Evolutionary conservation across 495 filamentous ascomycete species (phyloP).

Genomic region (Penicillium dipodomyicola): DNA sequence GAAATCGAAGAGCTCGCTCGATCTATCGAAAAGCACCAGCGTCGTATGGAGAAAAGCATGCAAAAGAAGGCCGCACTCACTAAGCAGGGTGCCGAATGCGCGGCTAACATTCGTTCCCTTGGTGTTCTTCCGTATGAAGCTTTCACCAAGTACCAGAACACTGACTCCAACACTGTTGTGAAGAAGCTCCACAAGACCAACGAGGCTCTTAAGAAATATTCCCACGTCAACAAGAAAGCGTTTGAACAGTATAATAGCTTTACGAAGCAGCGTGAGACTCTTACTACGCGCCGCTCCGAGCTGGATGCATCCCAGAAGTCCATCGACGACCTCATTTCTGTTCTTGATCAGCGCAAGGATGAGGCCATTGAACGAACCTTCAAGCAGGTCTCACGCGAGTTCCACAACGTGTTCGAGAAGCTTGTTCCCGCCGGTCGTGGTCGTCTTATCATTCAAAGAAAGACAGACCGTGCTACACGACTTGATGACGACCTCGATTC

Average conservation of each 20-base stretch:
- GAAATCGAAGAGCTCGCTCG: constrained; percentile 72
- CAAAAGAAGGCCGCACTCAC: constrained; percentile 77
- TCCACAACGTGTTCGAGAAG: constrained; percentile 87
- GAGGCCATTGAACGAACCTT: constrained; percentile 93
- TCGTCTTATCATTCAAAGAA: constrained; percentile 88
- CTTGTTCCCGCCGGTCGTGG: constrained; percentile 93
- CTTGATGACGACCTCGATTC: constrained; percentile 66
- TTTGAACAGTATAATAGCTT: constrained; percentile 99
- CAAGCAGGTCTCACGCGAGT: constrained; percentile 93
- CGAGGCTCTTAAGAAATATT: constrained; percentile 91
- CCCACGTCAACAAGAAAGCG: constrained; percentile 98
- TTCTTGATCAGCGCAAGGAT: constrained; percentile 93
- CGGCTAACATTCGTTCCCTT: constrained; percentile 84
- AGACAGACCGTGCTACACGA: constrained; percentile 65
- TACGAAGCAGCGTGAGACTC: constrained; percentile 80
- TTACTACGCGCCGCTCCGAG: constrained; percentile 78
- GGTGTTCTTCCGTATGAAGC: constrained; percentile 94
- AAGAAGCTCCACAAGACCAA: constrained; percentile 89
- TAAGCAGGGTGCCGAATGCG: constrained; percentile 72
- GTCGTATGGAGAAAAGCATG: constrained; percentile 87
- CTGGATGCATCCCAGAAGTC: constrained; percentile 77
- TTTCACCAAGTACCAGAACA: constrained; percentile 83
- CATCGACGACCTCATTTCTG: constrained; percentile 83
- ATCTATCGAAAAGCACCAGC: constrained; percentile 83
- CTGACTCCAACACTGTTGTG: constrained; percentile 75